Evolutionary conservation across 1,284 basidiomycete species (phyloP), one percentile per base, ranked within the genome.

Genomic region (Trametes sp.): DNA sequence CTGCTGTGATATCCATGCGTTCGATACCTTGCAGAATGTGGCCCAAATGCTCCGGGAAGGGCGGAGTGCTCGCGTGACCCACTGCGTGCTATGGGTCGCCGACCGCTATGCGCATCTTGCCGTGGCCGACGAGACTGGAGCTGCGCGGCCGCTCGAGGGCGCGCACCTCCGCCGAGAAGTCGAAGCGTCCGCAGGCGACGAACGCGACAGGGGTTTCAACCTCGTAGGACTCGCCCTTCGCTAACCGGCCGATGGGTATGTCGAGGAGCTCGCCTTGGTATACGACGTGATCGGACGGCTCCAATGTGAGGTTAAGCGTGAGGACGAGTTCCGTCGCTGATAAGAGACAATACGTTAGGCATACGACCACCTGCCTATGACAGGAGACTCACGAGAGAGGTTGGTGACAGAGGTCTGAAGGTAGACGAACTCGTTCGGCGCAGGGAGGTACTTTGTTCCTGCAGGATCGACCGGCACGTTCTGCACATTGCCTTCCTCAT

Each of bases 101-200:
- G 31, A 70, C 68, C 21, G 63, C 61, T 48, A 70, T 66, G 31
- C 63, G 64, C 63, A 72, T 62, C 52, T 62, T 67, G 35, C 70
- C 70, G 26, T 66, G 61, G 4, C 70, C 70, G 2, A 72, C 67
- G 11, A 59, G 60, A 26, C 35, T 59, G 16, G 64, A 58, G 0
- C 52, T 57, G 11, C 48, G 60, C 5, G 63, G 35, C 13, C 29
- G 45, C 6, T 57, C 67, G 21, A 75, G 59, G n/a, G 72, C 73
- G 62, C 79, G 80, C 10, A 84, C 85, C 67, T 86, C 82, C 2
- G 86, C 89, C 19, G 80, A 78, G 57, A 96, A 80, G 53, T 88
- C 87, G 70, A 92, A 96, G 42, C 78, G 74, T 5, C 95, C 95
- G 50, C 81, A 79, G 8, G 92, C 84, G 23, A 96, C 82, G 75